phyloP scores from a whole-genome alignment of 345 rosid genomes.

The Syzygium aqueum region DNA sequence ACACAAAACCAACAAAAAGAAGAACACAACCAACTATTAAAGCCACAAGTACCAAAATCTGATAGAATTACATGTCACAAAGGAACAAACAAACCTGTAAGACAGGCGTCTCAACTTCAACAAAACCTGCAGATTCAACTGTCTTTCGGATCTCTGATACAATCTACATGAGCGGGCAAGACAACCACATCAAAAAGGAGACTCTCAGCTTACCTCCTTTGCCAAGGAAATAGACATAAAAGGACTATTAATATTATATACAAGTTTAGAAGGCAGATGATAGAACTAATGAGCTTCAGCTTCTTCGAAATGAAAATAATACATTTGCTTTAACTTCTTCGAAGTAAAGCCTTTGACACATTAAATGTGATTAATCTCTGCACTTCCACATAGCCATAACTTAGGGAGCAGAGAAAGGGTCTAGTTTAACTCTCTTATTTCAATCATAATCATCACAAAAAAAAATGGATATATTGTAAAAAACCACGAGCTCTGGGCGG shows the following conservation, averaged over 20 bases:
- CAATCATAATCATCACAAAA: background rate
- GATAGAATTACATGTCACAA: background rate
- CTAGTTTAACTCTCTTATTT: background rate
- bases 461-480: background rate
- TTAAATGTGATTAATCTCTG: background rate
- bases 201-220: background rate
- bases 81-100: slow-evolving; percentile 61
- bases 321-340: background rate
- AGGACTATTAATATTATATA: background rate
- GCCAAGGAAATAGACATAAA: background rate
- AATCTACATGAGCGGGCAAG: slow-evolving; percentile 36
- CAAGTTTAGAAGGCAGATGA: background rate
- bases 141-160: slow-evolving; percentile 76
- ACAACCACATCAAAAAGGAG: background rate
- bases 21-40: background rate
- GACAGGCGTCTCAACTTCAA: slow-evolving; percentile 98
- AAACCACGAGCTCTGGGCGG: background rate
- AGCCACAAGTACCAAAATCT: background rate
- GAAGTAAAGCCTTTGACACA: background rate
- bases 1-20: background rate
- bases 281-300: background rate
- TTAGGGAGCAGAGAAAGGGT: background rate
- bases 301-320: background rate
- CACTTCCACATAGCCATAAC: background rate
- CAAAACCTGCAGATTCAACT: slow-evolving; percentile 69